Percentiles rank a stretch among this genome's conserved stretches.
Conservation (phyloP, 2,329 filamentous ascomycete genomes). For the Sporothrix pseudoabietina region DNA sequence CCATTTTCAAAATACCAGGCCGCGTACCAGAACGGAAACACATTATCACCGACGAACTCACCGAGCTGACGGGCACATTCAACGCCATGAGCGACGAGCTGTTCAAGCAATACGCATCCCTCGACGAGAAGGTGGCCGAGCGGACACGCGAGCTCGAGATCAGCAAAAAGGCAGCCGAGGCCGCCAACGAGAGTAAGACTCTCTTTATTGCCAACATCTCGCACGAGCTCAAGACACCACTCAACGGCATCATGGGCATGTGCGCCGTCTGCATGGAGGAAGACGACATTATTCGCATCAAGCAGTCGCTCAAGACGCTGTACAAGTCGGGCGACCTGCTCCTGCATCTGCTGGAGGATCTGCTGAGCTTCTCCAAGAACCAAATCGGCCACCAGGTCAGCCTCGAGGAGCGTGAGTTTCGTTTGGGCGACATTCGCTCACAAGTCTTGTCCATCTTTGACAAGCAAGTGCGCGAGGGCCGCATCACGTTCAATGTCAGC, state of each 20-base stretch:
- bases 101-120: slow-evolving; percentile 77
- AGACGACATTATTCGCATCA: slow-evolving; percentile 74
- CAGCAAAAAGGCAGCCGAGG: slow-evolving; percentile 88
- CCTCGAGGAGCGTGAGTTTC: slow-evolving; percentile 83
- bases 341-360: slow-evolving; percentile 82
- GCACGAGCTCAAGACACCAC: slow-evolving; percentile 84
- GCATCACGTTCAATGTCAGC: slow-evolving; percentile 71
- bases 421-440: slow-evolving; percentile 77
- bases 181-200: slow-evolving; percentile 96
- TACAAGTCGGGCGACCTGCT: slow-evolving; percentile 87
- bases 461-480: slow-evolving; percentile 80
- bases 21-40: slow-evolving; percentile 78
- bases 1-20: slow-evolving; percentile 78
- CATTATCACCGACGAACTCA: slow-evolving; percentile 78
- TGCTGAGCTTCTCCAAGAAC: slow-evolving; percentile 92
- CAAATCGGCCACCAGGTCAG: slow-evolving; percentile 83
- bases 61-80: slow-evolving; percentile 80
- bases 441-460: slow-evolving; percentile 87
- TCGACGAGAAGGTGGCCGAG: slow-evolving; percentile 83
- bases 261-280: slow-evolving; percentile 92
- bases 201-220: slow-evolving; percentile 96
- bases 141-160: slow-evolving; percentile 82
- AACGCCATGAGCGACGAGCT: slow-evolving; percentile 94
- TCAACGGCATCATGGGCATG: slow-evolving; percentile 96
- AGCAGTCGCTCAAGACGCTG: slow-evolving; percentile 81